A percentile compares a stretch with the other conserved stretches of the same genome.
These are phyloP conservation scores for Aspergillus homomorphus DNA, from an alignment of 495 filamentous ascomycete genomes.

Conservation along the genomic window DNA sequence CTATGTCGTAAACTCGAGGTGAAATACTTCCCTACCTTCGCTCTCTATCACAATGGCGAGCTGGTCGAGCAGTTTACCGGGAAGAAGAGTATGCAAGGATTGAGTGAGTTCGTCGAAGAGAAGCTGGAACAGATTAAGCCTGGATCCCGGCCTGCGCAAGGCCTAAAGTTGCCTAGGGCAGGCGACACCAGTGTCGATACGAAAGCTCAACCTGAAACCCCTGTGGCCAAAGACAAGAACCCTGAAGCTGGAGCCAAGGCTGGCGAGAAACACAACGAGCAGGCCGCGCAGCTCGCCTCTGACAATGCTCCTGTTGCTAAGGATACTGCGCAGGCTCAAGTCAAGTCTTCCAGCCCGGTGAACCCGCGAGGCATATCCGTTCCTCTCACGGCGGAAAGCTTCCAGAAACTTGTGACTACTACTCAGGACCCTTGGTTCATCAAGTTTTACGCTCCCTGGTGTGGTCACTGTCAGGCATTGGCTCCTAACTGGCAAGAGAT, in stretches of 20 bases:
- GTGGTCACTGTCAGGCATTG: constrained; percentile 88
- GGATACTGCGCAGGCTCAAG: constrained; percentile 26
- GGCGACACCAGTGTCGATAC: constrained; percentile 51
- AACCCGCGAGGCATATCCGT: constrained; percentile 74
- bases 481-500: constrained; percentile 87
- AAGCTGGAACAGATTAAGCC: constrained; percentile 73
- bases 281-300: constrained; percentile 31
- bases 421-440: constrained; percentile 94
- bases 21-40: constrained; percentile 66
- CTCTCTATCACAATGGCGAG: constrained; percentile 80
- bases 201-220: constrained; percentile 42
- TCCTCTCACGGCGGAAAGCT: constrained; percentile 76
- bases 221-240: constrained; percentile 49
- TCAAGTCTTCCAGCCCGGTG: constrained; percentile 48
- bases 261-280: constrained; percentile 45
- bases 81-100: constrained; percentile 53
- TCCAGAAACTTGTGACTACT: constrained; percentile 80
- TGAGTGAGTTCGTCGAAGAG: constrained; percentile 72
- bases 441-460: constrained; percentile 99
- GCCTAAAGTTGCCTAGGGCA: constrained; percentile 58
- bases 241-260: constrained; percentile 41
- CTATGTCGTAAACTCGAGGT: constrained; percentile 66
- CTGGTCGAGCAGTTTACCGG: constrained; percentile 58
- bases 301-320: constrained; percentile 32
- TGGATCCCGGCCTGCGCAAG: constrained; percentile 66